phyloP scores from a whole-genome alignment of 768 basidiomycete genomes.

The Mycena maculata region DNA sequence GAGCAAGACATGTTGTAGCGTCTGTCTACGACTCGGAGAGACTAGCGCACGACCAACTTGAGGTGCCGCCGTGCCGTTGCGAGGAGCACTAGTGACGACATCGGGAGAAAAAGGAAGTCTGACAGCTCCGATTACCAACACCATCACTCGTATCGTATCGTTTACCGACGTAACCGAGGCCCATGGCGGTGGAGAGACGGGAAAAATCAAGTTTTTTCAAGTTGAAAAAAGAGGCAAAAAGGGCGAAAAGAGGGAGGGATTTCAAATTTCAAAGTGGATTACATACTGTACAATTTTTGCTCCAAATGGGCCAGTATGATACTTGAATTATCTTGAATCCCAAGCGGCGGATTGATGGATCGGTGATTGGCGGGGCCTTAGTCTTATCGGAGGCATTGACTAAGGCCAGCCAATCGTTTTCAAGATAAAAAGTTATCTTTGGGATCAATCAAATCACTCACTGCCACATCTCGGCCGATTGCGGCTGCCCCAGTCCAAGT shows the following conservation, averaged over 20 bases:
- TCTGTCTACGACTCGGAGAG: too few relatives aligned
- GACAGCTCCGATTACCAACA: too few relatives aligned
- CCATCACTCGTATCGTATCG: too few relatives aligned
- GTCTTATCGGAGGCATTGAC: too few relatives aligned
- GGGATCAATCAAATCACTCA: not conserved
- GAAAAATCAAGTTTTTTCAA: not conserved
- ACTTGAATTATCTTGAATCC: not conserved
- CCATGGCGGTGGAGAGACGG: not conserved
- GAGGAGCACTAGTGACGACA: too few relatives aligned
- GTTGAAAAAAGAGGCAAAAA: not conserved
- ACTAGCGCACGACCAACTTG: too few relatives aligned
- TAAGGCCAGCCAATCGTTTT: not conserved
- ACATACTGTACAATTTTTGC: not conserved
- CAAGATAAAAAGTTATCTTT: not conserved
- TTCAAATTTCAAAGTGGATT: not conserved
- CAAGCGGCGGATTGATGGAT: not conserved
- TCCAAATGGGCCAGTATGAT: not conserved
- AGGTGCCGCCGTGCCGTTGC: too few relatives aligned
- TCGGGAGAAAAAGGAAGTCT: too few relatives aligned
- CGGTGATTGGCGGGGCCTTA: not conserved
- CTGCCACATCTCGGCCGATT: too few relatives aligned
- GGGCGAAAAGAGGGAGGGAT: not conserved
- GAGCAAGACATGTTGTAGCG: too few relatives aligned
- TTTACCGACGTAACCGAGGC: too few relatives aligned
- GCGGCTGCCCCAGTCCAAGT: too few relatives aligned